Conservation (phyloP, 495 filamentous ascomycete genomes). For the Penicillium canariense region DNA sequence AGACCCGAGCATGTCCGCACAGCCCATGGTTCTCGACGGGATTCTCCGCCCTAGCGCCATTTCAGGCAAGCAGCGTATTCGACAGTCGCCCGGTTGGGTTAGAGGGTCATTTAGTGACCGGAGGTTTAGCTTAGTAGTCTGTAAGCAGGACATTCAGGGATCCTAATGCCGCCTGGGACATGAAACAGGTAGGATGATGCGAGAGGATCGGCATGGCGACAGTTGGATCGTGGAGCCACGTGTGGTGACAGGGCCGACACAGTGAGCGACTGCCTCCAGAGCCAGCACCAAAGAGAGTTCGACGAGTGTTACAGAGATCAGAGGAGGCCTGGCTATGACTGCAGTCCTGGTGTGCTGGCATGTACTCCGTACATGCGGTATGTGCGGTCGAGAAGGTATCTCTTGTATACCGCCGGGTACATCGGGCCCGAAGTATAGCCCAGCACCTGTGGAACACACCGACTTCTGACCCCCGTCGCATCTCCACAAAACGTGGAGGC, state of each 20-base stretch:
- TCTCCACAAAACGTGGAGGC: slow-evolving; percentile 27
- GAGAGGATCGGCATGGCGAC: slow-evolving; percentile 6
- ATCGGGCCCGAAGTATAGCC: background rate
- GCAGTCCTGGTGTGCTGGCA: too few species aligned
- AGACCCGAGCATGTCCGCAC: slow-evolving; percentile 11
- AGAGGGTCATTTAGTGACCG: background rate
- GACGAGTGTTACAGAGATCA: too few species aligned
- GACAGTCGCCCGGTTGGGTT: background rate
- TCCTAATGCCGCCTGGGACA: background rate
- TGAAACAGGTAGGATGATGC: slow-evolving; percentile 4
- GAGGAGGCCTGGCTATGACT: too few species aligned
- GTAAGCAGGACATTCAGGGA: background rate
- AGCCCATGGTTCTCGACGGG: slow-evolving; percentile 11
- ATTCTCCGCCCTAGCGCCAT: slow-evolving; percentile 8
- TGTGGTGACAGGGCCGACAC: slow-evolving; percentile 11
- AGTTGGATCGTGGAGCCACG: slow-evolving; percentile 24
- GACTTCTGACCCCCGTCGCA: slow-evolving; percentile 18
- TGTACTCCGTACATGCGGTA: too few species aligned
- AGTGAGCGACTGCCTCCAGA: too few species aligned
- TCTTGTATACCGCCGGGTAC: too few species aligned
- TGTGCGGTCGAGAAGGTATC: too few species aligned
- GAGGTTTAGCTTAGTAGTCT: background rate
- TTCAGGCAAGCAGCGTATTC: slow-evolving; percentile 6
- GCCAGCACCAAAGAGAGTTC: too few species aligned
- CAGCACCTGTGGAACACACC: slow-evolving; percentile 17